Conservation (phyloP, 2,329 filamentous ascomycete genomes). For the Decorospora gaudefroyi region DNA sequence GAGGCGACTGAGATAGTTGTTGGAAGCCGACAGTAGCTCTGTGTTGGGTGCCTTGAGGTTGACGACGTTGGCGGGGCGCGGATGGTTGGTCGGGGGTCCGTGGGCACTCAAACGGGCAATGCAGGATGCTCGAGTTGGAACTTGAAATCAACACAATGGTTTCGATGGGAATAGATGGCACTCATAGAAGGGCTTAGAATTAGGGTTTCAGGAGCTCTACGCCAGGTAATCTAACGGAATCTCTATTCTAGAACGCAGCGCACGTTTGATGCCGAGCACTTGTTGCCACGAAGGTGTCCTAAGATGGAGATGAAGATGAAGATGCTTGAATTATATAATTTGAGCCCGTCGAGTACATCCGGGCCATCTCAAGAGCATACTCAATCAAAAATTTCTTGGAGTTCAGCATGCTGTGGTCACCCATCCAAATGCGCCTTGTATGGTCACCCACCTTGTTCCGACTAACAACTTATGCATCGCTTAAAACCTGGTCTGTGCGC, state of each 20-base stretch:
- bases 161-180: too few relatives aligned
- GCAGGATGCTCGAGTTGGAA: slow-evolving; percentile 12
- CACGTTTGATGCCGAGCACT: too few relatives aligned
- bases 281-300: too few relatives aligned
- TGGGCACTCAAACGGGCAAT: slow-evolving; percentile 28
- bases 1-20: slow-evolving; percentile 14
- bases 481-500: slow-evolving; percentile 17
- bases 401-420: slow-evolving; percentile 4
- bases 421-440: slow-evolving; percentile 4
- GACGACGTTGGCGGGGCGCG: slow-evolving; percentile 39
- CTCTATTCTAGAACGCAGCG: too few relatives aligned
- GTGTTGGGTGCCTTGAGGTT: slow-evolving; percentile 24
- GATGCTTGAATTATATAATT: too few relatives aligned
- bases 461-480: slow-evolving; percentile 19
- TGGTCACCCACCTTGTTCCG: slow-evolving; percentile 17
- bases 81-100: slow-evolving; percentile 26
- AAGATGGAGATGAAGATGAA: too few relatives aligned
- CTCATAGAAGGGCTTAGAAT: too few relatives aligned
- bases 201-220: too few relatives aligned
- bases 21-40: slow-evolving; percentile 19
- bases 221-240: too few relatives aligned
- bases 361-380: too few relatives aligned
- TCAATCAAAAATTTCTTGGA: neutral
- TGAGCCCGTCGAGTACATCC: too few relatives aligned
- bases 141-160: slow-evolving; percentile 1